Evolutionary conservation across 2,329 filamentous ascomycete genomes (phyloP).

Genomic region (Teratosphaeria epicoccoides): DNA sequence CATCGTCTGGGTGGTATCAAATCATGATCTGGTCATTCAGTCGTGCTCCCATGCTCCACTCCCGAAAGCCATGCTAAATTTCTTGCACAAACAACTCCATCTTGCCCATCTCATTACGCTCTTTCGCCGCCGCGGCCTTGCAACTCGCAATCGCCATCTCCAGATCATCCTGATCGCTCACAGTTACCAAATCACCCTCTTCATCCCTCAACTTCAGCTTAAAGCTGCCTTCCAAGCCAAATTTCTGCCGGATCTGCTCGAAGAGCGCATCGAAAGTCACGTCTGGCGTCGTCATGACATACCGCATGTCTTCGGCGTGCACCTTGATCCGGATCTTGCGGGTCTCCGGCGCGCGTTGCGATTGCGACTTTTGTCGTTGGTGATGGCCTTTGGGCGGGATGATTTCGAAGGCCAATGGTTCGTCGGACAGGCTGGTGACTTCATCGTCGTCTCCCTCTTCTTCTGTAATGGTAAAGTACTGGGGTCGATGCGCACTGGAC

Average conservation of each 20-base stretch:
- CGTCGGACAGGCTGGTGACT: conserved; percentile 42
- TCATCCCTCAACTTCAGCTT: conserved; percentile 86
- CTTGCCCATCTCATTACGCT: conserved; percentile 75
- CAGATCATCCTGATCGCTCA: conserved; percentile 92
- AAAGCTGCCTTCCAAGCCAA: conserved; percentile 61
- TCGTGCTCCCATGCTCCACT: neutral
- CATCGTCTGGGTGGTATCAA: neutral
- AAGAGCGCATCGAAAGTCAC: conserved; percentile 69
- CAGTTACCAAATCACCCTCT: conserved; percentile 88
- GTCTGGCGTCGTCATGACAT: conserved; percentile 70
- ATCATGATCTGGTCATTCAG: neutral
- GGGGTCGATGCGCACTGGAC: conserved; percentile 27
- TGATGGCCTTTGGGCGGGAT: conserved; percentile 28
- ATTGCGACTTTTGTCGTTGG: conserved; percentile 42
- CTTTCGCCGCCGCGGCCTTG: conserved; percentile 51
- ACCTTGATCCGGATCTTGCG: conserved; percentile 82
- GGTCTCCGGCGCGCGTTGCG: conserved; percentile 48
- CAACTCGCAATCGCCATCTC: conserved; percentile 71
- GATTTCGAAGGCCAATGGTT: conserved; percentile 47
- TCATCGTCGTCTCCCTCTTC: conserved; percentile 59
- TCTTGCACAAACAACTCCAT: conserved; percentile 60
- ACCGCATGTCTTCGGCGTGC: conserved; percentile 80
- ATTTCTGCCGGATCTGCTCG: conserved; percentile 75
- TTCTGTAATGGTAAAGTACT: conserved; percentile 63
- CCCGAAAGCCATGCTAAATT: conserved; percentile 4